phyloP scores from a whole-genome alignment of 2,329 filamentous ascomycete species.

The Claviceps sp. region DNA sequence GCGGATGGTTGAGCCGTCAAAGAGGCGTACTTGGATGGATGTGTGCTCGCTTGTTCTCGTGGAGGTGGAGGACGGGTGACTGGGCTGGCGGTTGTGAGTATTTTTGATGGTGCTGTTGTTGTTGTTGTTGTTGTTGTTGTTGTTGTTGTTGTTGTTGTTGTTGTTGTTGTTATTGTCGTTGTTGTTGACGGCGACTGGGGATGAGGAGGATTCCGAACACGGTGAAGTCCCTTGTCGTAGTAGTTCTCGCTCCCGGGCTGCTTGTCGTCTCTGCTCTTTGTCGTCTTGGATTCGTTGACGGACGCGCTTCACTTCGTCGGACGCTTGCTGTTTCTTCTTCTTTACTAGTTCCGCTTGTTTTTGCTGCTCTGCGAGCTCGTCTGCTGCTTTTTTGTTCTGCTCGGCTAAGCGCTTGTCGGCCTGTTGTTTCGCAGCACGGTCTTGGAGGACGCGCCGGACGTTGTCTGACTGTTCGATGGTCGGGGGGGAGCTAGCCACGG shows the following conservation, averaged over 20 bases:
- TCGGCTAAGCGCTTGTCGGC: slow-evolving; percentile 29
- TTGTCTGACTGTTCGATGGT: slow-evolving; percentile 19
- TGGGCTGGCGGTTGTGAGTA: slow-evolving; percentile 6
- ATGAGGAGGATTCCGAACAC: slow-evolving; percentile 15
- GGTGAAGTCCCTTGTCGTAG: slow-evolving; percentile 20
- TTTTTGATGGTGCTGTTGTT: neutral
- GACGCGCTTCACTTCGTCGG: slow-evolving; percentile 57
- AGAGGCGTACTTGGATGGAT: slow-evolving; percentile 65
- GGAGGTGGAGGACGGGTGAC: slow-evolving; percentile 19
- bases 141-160: too few relatives aligned
- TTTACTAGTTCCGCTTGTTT: slow-evolving; percentile 42
- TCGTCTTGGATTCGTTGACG: slow-evolving; percentile 66
- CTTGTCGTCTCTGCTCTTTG: slow-evolving; percentile 50
- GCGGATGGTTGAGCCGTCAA: slow-evolving; percentile 72
- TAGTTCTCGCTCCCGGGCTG: slow-evolving; percentile 36
- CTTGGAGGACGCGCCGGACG: slow-evolving; percentile 29
- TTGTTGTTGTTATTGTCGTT: too few relatives aligned
- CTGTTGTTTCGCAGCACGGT: slow-evolving; percentile 33
- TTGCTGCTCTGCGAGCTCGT: slow-evolving; percentile 31
- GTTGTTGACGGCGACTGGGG: slow-evolving; percentile 11
- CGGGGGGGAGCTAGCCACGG: slow-evolving; percentile 10
- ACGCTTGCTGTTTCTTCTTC: slow-evolving; percentile 50
- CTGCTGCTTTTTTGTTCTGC: slow-evolving; percentile 27
- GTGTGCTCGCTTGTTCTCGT: slow-evolving; percentile 18
- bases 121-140: too few relatives aligned